Evolutionary conservation across 805 yeast genomes (phyloP).

Genomic region (Metschnikowia peoriensis): DNA sequence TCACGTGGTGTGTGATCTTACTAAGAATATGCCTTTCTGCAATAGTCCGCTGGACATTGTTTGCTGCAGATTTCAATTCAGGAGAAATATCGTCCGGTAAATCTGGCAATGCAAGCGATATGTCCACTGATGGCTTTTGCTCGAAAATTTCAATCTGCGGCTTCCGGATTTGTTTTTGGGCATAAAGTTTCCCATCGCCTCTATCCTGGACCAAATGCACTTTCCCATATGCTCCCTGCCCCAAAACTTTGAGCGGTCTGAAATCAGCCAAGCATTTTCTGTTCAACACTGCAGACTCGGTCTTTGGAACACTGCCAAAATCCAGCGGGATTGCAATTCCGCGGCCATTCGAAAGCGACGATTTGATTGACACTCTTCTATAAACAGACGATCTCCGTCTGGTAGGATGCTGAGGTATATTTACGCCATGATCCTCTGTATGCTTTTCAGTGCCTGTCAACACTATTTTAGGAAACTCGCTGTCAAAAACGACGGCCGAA

Average conservation of each 20-base stretch:
- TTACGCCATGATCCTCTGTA: neutral
- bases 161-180: slow-evolving; percentile 44
- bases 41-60: slow-evolving; percentile 19
- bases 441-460: neutral
- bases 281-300: neutral
- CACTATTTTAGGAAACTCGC: neutral
- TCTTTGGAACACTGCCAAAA: slow-evolving; percentile 11
- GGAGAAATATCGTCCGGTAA: slow-evolving; percentile 12
- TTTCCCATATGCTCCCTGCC: slow-evolving; percentile 45
- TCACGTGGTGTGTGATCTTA: slow-evolving; percentile 41
- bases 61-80: slow-evolving; percentile 10
- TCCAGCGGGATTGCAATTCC: slow-evolving; percentile 18
- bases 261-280: slow-evolving; percentile 37
- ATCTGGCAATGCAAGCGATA: slow-evolving; percentile 18
- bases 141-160: slow-evolving; percentile 18
- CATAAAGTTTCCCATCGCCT: slow-evolving; percentile 38
- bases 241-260: slow-evolving; percentile 43
- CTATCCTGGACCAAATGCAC: slow-evolving; percentile 40
- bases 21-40: slow-evolving; percentile 20
- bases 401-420: neutral
- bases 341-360: slow-evolving; percentile 11
- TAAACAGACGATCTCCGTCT: slow-evolving; percentile 19
- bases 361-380: slow-evolving; percentile 18
- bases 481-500: slow-evolving; percentile 9
- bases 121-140: slow-evolving; percentile 24